Base-by-base conservation (phyloP, 106 monocot species). In the Dendrobium huoshanense region DNA sequence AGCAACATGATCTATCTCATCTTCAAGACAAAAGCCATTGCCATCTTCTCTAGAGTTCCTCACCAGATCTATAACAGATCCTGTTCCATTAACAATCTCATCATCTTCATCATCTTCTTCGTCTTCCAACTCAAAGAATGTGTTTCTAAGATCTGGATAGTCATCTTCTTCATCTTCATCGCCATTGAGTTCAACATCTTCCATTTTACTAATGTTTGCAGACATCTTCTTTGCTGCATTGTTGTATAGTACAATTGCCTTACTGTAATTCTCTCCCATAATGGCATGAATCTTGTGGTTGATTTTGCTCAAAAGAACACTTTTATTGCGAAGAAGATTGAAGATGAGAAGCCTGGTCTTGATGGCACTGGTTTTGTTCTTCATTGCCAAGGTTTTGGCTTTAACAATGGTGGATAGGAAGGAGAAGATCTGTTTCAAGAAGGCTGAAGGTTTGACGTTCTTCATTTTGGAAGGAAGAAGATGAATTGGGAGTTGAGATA, bases 251-350 rank as follows among this genome's bases (percentile, higher is more conserved):
- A 87, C 82, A 1, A 87, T 80, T 0, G 84, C 80, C 73, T 75
- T 87, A 74, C 55, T 77, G 76, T 61, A 3, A 24, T 68, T 10
- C 27, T 86, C 76, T 56, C 49, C 11, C 42, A 86, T 88, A 8
- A 93, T 55, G 27, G 92, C 88, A 48, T 90, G 84, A 78, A 93
- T 88, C 84, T 90, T 93, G 83, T 86, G 80, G 41, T 73, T 73
- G 86, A 93, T 88, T 58, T 86, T 81, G 54, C 79, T 86, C 86
- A 88, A 83, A 10, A 90, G 80, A 25, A 93, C 29, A 77, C 87
- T 93, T 81, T 87, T 93, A 83, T 83, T 90, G 42, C 77, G 78
- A 11, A 93, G 77, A 9, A 93, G 59, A 19, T 86, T 77, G 41
- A 90, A 79, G 48, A 90, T 5, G 67, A 93, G 74, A 47, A 93